Percentiles rank a stretch among this genome's conserved stretches.
Evolutionary conservation across 192 early-diverging fungal genomes (phyloP).

Genomic region (Backusella psychrophila): DNA sequence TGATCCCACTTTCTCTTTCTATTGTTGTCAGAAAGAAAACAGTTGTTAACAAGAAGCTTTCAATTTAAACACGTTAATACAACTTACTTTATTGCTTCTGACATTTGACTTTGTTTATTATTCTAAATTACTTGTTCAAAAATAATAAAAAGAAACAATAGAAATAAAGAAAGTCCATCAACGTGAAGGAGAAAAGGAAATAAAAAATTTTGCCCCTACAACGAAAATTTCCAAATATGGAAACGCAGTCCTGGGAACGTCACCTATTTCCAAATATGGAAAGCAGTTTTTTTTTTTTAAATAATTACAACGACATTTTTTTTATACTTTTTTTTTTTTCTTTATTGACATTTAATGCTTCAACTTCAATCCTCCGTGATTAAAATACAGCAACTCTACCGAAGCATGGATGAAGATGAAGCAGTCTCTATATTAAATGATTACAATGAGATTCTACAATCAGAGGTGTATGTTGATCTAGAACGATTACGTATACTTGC

Average conservation of each 20-base stretch:
- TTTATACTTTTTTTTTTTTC: not conserved
- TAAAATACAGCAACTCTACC: slow-evolving; percentile 6
- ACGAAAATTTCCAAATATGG: not conserved
- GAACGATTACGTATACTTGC: slow-evolving; percentile 74
- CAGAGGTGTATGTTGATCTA: slow-evolving; percentile 81
- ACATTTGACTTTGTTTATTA: not conserved
- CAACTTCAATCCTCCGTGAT: not conserved
- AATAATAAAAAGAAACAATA: not conserved
- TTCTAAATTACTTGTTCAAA: not conserved
- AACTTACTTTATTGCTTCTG: slow-evolving; percentile 16
- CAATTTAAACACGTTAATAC: not conserved
- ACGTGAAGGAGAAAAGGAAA: not conserved
- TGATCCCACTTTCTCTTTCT: slow-evolving; percentile 46
- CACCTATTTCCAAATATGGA: not conserved
- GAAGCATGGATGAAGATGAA: slow-evolving; percentile 25
- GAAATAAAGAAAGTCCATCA: no score
- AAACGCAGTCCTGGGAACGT: not conserved
- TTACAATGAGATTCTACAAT: slow-evolving; percentile 72
- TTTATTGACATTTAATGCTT: not conserved
- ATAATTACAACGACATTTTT: not conserved
- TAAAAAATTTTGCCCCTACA: not conserved
- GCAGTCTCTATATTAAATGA: slow-evolving; percentile 54
- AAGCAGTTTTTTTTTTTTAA: not conserved
- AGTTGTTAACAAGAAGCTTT: not conserved
- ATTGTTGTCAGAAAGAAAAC: not conserved